A percentile compares a stretch with the other conserved stretches of the same genome.
These are phyloP conservation scores for Spergularia bocconei DNA, from an alignment of 148 eudicot genomes.

Conservation along the genomic window DNA sequence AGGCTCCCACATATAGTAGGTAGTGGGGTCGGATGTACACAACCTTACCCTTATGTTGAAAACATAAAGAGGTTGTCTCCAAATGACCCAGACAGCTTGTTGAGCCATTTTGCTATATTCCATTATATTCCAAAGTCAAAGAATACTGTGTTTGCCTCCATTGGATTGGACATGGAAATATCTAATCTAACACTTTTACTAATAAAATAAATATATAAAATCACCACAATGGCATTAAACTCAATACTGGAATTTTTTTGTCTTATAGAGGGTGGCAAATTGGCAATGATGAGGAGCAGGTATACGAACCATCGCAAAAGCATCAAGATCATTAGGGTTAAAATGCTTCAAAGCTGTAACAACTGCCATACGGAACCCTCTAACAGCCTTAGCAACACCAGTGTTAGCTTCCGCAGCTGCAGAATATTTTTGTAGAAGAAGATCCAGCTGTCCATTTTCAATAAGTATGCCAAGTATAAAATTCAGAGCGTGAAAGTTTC, in stretches of 20 bases:
- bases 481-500: conserved; percentile 88
- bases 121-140: no score
- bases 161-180: no score
- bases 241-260: not conserved
- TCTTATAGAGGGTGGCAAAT: not conserved
- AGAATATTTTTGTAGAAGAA: conserved; percentile 92
- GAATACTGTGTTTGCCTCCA: no score
- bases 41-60: no score
- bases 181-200: no score
- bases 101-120: no score
- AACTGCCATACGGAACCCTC: conserved; percentile 98
- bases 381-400: conserved; percentile 71
- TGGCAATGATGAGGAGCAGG: conserved; percentile 5
- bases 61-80: no score
- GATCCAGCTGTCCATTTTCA: conserved; percentile 89
- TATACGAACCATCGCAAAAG: conserved; percentile 84
- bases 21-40: no score
- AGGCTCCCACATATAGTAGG: no score
- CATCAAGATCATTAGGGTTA: conserved; percentile 83
- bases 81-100: no score
- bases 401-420: conserved; percentile 86
- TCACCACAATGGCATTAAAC: not conserved
- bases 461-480: conserved; percentile 93
- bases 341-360: conserved; percentile 87
- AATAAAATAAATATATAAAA: not conserved